Conservation (phyloP, 2,329 filamentous ascomycete species). For the Blastomyces gilchristii region DNA sequence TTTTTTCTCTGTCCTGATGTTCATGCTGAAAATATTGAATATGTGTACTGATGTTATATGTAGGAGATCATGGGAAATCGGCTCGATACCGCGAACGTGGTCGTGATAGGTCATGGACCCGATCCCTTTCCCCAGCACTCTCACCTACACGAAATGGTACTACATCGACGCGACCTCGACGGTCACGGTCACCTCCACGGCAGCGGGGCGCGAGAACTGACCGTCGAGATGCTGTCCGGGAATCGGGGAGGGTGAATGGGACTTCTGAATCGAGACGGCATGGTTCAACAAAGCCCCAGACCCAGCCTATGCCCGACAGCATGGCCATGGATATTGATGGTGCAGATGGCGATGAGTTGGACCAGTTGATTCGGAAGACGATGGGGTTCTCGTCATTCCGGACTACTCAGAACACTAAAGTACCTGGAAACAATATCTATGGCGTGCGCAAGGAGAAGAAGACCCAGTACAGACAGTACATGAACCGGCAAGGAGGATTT, state of each 20-base stretch:
- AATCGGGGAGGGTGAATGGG: conserved; percentile 19
- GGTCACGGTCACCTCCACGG: conserved; percentile 19
- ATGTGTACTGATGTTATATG: not conserved
- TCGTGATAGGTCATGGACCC: conserved; percentile 19
- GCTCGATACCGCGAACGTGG: conserved; percentile 27
- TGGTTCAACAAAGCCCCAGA: conserved; percentile 22
- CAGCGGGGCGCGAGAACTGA: conserved; percentile 27
- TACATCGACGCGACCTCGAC: not conserved
- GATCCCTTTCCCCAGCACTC: conserved; percentile 25
- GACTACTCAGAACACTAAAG: conserved; percentile 78
- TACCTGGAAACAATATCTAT: conserved; percentile 75
- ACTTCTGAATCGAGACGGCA: conserved; percentile 16
- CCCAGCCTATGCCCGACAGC: conserved; percentile 15
- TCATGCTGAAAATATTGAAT: not conserved
- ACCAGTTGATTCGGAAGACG: conserved; percentile 69
- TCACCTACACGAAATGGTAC: conserved; percentile 28
- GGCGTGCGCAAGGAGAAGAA: conserved; percentile 86
- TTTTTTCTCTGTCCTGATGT: conserved; percentile 1
- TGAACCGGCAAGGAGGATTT: conserved; percentile 48
- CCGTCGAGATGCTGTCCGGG: conserved; percentile 19
- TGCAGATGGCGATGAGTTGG: conserved; percentile 43
- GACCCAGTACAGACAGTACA: conserved; percentile 92
- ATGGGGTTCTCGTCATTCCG: conserved; percentile 87
- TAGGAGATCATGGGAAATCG: conserved; percentile 18
- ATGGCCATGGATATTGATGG: conserved; percentile 28